Evolutionary conservation across 1,284 basidiomycete species (phyloP).

Genomic region (Sanghuangporus weigelae): DNA sequence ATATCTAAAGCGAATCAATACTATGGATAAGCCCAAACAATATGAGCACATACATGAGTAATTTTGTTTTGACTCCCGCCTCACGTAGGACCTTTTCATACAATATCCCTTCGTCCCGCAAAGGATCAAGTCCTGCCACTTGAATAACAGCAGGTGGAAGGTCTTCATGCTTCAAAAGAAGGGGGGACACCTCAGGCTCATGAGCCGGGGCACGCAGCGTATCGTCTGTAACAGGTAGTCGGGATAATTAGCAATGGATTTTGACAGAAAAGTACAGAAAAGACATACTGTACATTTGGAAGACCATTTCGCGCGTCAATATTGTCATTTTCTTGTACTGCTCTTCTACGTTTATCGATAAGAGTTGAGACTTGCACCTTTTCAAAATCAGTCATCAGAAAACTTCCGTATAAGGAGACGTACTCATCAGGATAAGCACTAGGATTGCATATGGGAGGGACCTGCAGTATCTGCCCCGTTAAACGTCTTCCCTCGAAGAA

Average conservation of each 20-base stretch:
- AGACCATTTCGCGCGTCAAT: slow-evolving; percentile 7
- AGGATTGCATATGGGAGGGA: not conserved
- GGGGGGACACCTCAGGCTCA: slow-evolving; percentile 19
- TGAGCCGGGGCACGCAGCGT: not conserved
- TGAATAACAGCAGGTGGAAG: slow-evolving; percentile 21
- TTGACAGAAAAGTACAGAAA: not conserved
- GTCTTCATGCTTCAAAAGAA: slow-evolving; percentile 19
- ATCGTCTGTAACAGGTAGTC: not conserved
- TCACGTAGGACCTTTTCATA: slow-evolving; percentile 21
- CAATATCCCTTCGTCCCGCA: slow-evolving; percentile 24
- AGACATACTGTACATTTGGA: not conserved
- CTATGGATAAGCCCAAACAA: not conserved
- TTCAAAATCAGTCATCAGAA: not conserved
- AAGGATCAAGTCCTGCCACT: slow-evolving; percentile 22
- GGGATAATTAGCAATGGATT: not conserved
- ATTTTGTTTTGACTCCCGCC: slow-evolving; percentile 16
- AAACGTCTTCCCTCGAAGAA: slow-evolving; percentile 3
- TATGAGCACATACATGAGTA: slow-evolving; percentile 19
- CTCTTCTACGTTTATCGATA: slow-evolving; percentile 11
- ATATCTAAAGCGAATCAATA: not conserved
- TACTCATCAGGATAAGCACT: slow-evolving; percentile 14
- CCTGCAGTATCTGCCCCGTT: slow-evolving; percentile 13
- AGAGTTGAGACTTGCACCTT: slow-evolving; percentile 21
- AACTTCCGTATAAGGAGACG: not conserved
- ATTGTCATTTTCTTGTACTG: slow-evolving; percentile 21